phyloP scores from a whole-genome alignment of 768 basidiomycete species.

The Tephrocybe sp. region DNA sequence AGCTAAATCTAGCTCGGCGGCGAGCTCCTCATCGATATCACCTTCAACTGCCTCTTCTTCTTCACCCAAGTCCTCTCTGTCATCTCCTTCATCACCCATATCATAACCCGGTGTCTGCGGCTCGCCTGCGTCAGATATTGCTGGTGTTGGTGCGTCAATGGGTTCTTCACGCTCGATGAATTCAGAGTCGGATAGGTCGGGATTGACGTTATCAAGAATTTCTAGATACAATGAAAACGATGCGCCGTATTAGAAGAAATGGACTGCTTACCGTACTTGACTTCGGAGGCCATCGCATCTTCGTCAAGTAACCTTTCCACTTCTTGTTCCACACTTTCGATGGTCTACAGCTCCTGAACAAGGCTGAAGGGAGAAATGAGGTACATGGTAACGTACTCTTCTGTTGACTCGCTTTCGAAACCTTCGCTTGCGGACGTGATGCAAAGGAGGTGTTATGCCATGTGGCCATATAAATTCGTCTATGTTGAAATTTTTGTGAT shows the following conservation, averaged over 20 bases:
- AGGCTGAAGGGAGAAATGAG: background rate
- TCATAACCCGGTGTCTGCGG: conserved; percentile 56
- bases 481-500: conserved; percentile 74
- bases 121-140: conserved; percentile 65
- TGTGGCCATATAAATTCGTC: conserved; percentile 98
- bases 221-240: conserved; percentile 38
- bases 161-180: conserved; percentile 70
- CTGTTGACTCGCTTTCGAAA: conserved; percentile 89
- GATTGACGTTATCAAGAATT: conserved; percentile 86
- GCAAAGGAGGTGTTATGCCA: conserved; percentile 90
- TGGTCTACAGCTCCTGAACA: conserved; percentile 51
- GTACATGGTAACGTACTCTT: conserved; percentile 46
- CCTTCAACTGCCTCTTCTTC: conserved; percentile 69
- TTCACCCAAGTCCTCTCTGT: conserved; percentile 54
- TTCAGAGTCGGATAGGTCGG: conserved; percentile 87
- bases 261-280: conserved; percentile 65
- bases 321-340: conserved; percentile 92
- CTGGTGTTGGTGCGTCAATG: conserved; percentile 71
- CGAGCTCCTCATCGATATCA: conserved; percentile 86
- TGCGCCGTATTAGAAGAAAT: background rate
- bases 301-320: conserved; percentile 84
- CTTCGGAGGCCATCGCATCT: conserved; percentile 70
- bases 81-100: conserved; percentile 54
- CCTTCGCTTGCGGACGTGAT: conserved; percentile 85
- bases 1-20: conserved; percentile 85